Percentiles rank a stretch among this genome's conserved stretches.
These are phyloP conservation scores for Colletotrichum acutatum DNA, from an alignment of 2,329 filamentous ascomycete genomes.

Conservation along the genomic window DNA sequence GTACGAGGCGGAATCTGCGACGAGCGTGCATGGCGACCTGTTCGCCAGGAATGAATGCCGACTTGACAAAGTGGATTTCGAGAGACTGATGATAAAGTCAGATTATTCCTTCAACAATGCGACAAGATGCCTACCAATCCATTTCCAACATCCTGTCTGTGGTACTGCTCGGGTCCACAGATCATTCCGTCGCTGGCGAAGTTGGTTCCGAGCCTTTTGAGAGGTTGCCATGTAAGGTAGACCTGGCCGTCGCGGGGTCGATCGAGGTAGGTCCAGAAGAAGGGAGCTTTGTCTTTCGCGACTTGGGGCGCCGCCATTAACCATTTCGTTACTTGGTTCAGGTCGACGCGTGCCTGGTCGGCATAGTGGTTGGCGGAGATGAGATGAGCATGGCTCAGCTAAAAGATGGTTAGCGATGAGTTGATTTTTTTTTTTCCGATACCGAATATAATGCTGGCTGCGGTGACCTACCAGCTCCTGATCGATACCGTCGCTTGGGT, in stretches of 20 bases:
- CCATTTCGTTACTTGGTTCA: constrained; percentile 84
- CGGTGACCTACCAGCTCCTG: constrained; percentile 31
- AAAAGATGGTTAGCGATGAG: constrained; percentile 21
- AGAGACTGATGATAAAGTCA: constrained; percentile 69
- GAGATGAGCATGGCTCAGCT: constrained; percentile 92
- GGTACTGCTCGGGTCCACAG: constrained; percentile 85
- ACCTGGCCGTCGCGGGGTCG: constrained; percentile 84
- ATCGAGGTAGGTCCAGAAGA: constrained; percentile 94
- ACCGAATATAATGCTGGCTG: constrained; percentile 45
- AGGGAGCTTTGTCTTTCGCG: constrained; percentile 83
- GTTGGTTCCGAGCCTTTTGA: constrained; percentile 74
- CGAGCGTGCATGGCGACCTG: constrained; percentile 80
- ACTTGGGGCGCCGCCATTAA: constrained; percentile 86
- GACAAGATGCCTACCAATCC: constrained; percentile 59
- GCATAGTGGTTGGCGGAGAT: constrained; percentile 88
- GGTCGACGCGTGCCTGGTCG: constrained; percentile 74
- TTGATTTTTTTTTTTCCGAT: constrained; percentile 26
- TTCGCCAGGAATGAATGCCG: constrained; percentile 83
- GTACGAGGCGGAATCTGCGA: constrained; percentile 85
- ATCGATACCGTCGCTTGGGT: constrained; percentile 37
- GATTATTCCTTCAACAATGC: background rate
- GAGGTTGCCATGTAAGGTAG: constrained; percentile 89
- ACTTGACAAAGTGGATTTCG: constrained; percentile 87
- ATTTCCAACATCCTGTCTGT: constrained; percentile 76
- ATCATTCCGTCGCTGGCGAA: constrained; percentile 94